Base-by-base conservation (phyloP, 2,329 filamentous ascomycete genomes). In the Xylaria sp. region DNA sequence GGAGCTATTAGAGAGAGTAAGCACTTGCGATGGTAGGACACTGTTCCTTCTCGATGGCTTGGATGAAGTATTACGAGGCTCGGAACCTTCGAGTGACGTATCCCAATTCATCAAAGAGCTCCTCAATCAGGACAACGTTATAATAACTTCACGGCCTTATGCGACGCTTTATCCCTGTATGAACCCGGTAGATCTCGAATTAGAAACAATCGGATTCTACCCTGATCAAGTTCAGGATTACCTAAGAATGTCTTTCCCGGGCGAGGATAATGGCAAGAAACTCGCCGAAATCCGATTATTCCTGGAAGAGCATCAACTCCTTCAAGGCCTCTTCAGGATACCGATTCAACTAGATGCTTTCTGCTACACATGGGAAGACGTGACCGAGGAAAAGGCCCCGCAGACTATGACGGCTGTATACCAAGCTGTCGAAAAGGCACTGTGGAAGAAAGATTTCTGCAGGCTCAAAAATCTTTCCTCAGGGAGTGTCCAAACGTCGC, bases 401-500 rank as follows among this genome's bases (percentile, higher is more conserved):
- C n/a, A 75, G n/a, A 79, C 75, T 3, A 79, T 80, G 76, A 79
- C 76, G 0, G 63, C 54, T 27, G 33, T 76, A 4, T 77, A 76
- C 64, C 8, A 68, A 62, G 64, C 68, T 3, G 78, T 79, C 38
- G 69, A 72, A 54, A 17, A 65, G 47, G 70, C 64, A 8, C 54
- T 80, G 15, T 79, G 75, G 76, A 74, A 64, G 53, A 80, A 80
- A 54, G 78, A 80, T n/a, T n/a, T n/a, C n/a, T n/a, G n/a, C n/a
- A n/a, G n/a, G n/a, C n/a, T n/a, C n/a, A n/a, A n/a, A n/a, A n/a
- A n/a, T n/a, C n/a, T n/a, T n/a, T n/a, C n/a, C n/a, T n/a, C n/a
- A n/a, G n/a, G n/a, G n/a, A n/a, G n/a, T n/a, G n/a, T n/a, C n/a
- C n/a, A n/a, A n/a, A n/a, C n/a, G n/a, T n/a, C n/a, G n/a, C n/a